Evolutionary conservation across 441 rosid species (phyloP).

Genomic region (Bocquillonia castaneifolia): DNA sequence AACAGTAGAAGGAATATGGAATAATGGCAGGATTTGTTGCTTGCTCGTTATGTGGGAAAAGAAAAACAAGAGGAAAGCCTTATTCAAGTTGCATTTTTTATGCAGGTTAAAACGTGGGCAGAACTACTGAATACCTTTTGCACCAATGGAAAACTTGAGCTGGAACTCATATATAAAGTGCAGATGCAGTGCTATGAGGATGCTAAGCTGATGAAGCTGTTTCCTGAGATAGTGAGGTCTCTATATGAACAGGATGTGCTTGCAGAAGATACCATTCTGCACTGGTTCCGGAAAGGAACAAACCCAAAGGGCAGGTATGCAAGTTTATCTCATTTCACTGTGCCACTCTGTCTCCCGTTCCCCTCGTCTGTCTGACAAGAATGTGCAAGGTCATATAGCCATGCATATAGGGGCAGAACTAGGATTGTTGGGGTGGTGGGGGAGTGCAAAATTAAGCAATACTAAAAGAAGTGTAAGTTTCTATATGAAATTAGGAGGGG

Average conservation of each 20-base stretch:
- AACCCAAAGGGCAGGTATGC: slow-evolving; percentile 87
- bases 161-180: slow-evolving; percentile 89
- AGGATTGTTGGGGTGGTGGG: no score
- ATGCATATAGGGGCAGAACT: no score
- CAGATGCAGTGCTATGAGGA: slow-evolving; percentile 99
- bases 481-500: no score
- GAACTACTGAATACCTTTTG: slow-evolving; percentile 68
- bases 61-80: not conserved
- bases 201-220: slow-evolving; percentile 92
- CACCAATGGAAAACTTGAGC: slow-evolving; percentile 78
- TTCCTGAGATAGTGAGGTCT: slow-evolving; percentile 83
- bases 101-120: slow-evolving; percentile 92
- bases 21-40: not conserved
- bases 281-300: slow-evolving; percentile 88
- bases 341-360: not conserved
- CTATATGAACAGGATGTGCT: slow-evolving; percentile 92
- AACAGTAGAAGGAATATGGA: not conserved
- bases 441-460: no score
- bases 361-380: not conserved
- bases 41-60: not conserved
- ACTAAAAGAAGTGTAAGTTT: no score
- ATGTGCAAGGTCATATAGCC: not conserved
- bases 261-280: slow-evolving; percentile 87
- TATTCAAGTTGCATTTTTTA: not conserved
- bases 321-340: not conserved